Percentiles rank a stretch among this genome's conserved stretches.
These are phyloP conservation scores for Azolla pinnata DNA, from an alignment of 75 land plant genomes.

Conservation along the genomic window DNA sequence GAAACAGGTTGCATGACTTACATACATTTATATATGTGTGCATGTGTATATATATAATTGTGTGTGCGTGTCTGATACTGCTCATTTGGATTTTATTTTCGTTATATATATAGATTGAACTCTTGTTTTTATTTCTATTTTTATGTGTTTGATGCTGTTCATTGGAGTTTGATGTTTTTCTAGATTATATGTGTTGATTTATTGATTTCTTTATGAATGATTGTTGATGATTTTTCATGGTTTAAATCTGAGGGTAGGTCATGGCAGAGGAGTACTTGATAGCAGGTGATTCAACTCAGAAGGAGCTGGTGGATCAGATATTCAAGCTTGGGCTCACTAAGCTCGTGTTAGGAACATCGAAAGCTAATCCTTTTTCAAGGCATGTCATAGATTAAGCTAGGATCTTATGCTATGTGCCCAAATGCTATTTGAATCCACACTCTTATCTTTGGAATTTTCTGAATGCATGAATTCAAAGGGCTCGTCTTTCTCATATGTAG, in stretches of 20 bases:
- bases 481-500: too few species aligned
- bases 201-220: neutral
- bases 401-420: neutral
- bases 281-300: conserved; percentile 34
- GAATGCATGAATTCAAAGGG: neutral
- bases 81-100: neutral
- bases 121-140: neutral
- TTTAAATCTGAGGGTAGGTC: too few species aligned
- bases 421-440: neutral
- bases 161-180: neutral
- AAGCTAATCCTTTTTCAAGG: conserved; percentile 9
- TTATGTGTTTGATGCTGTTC: neutral
- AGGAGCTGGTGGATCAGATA: conserved; percentile 41
- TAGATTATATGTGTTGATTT: neutral
- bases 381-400: neutral
- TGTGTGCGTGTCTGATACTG: too few species aligned
- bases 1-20: too few species aligned
- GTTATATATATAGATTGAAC: neutral
- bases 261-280: conserved; percentile 15
- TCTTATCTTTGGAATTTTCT: neutral
- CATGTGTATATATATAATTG: too few species aligned
- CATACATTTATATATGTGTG: too few species aligned
- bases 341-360: conserved; percentile 40
- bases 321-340: conserved; percentile 25
- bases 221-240: too few species aligned